Percentiles rank a stretch among this genome's conserved stretches.
Evolutionary conservation across 2,329 filamentous ascomycete genomes (phyloP).

Genomic region (Fusarium circinatum): DNA sequence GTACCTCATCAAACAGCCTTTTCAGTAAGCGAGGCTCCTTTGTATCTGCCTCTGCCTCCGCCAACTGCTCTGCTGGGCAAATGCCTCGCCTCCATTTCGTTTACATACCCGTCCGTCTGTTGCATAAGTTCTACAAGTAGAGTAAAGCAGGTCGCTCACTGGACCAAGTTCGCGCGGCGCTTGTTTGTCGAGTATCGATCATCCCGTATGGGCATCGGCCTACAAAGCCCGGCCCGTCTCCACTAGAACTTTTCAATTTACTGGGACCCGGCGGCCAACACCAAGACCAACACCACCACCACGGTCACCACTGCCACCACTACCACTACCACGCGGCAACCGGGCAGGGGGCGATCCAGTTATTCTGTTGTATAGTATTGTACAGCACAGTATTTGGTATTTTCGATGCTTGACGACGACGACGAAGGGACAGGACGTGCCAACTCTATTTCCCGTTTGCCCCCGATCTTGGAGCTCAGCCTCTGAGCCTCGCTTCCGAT

Average conservation of each 20-base stretch:
- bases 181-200: constrained; percentile 40
- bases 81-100: constrained; percentile 28
- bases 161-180: constrained; percentile 28
- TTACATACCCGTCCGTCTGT: constrained; percentile 20
- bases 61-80: background rate
- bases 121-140: constrained; percentile 16
- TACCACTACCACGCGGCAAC: constrained; percentile 40
- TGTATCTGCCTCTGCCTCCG: background rate
- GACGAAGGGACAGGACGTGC: constrained; percentile 6
- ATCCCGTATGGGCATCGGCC: constrained; percentile 36
- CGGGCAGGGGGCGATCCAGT: constrained; percentile 38
- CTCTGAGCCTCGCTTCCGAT: constrained; percentile 32
- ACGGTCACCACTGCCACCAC: constrained; percentile 43
- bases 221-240: constrained; percentile 37
- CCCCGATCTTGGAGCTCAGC: constrained; percentile 25
- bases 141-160: constrained; percentile 3
- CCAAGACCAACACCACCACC: constrained; percentile 30
- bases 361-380: constrained; percentile 3
- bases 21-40: constrained; percentile 12
- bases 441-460: constrained; percentile 29
- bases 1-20: background rate
- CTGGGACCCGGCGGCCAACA: constrained; percentile 30
- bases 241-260: constrained; percentile 40
- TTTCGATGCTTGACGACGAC: constrained; percentile 35
- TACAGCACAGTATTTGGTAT: constrained; percentile 12